These are phyloP conservation scores for Septoria linicola DNA, from an alignment of 2,329 filamentous ascomycete genomes.

Conservation along the genomic window DNA sequence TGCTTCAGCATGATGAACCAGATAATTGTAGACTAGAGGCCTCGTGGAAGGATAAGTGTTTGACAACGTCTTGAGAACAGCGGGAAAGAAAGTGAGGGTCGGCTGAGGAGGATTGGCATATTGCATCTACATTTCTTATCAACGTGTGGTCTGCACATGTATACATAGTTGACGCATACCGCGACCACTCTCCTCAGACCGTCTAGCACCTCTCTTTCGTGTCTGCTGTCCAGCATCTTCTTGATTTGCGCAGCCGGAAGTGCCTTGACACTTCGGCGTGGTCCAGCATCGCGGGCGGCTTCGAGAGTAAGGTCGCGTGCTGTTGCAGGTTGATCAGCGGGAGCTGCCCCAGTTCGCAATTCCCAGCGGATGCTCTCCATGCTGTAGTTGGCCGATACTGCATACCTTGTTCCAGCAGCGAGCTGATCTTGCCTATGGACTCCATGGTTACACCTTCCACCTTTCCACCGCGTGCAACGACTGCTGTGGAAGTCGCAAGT, in stretches of 20 bases:
- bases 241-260: conserved; percentile 83
- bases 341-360: neutral
- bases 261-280: conserved; percentile 58
- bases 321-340: conserved; percentile 41
- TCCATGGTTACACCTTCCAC: conserved; percentile 64
- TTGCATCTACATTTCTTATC: conserved; percentile 69
- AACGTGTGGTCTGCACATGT: conserved; percentile 12
- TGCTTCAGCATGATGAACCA: conserved; percentile 92
- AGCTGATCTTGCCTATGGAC: conserved; percentile 91
- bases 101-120: conserved; percentile 85
- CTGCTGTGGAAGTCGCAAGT: too few species aligned
- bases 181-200: conserved; percentile 84
- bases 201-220: conserved; percentile 89
- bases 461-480: neutral
- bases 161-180: conserved; percentile 53
- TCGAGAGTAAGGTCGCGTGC: conserved; percentile 96
- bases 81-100: conserved; percentile 92
- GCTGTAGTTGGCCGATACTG: conserved; percentile 72
- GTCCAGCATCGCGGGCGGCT: conserved; percentile 83
- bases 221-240: conserved; percentile 89
- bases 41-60: conserved; percentile 93
- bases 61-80: conserved; percentile 95
- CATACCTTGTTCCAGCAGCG: conserved; percentile 89
- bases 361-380: conserved; percentile 26
- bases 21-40: conserved; percentile 97